Percentiles rank a stretch among this genome's conserved stretches.
Conservation (phyloP, 2,329 filamentous ascomycete species). For the Pleomassaria siparia region DNA sequence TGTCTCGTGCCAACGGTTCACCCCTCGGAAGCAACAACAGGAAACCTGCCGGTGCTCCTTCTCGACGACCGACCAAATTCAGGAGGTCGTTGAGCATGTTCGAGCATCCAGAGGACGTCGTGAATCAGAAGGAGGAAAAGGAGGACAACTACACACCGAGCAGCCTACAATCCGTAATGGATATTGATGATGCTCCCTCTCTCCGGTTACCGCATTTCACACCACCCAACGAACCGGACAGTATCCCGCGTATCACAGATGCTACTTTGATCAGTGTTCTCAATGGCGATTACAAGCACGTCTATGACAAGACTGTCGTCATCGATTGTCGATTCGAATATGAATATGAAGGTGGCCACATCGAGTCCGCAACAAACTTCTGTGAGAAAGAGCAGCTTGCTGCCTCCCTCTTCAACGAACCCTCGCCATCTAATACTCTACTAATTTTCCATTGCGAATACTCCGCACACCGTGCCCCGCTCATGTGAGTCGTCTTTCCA, state of each 20-base stretch:
- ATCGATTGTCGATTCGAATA: constrained; percentile 99
- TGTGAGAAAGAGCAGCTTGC: constrained; percentile 92
- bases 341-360: constrained; percentile 95
- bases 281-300: constrained; percentile 75
- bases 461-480: constrained; percentile 84
- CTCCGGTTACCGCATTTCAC: constrained; percentile 82
- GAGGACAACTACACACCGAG: constrained; percentile 60
- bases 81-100: constrained; percentile 97
- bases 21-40: constrained; percentile 68
- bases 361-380: constrained; percentile 90
- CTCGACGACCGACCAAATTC: constrained; percentile 73
- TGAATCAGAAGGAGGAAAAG: constrained; percentile 68
- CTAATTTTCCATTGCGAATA: constrained; percentile 98
- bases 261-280: constrained; percentile 83
- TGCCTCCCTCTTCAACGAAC: constrained; percentile 71
- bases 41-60: constrained; percentile 63
- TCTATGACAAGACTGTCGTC: constrained; percentile 80
- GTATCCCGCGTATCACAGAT: constrained; percentile 82
- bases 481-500: constrained; percentile 2
- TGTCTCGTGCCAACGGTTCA: constrained; percentile 69
- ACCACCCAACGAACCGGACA: constrained; percentile 77
- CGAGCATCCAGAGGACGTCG: constrained; percentile 83
- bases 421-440: constrained; percentile 64
- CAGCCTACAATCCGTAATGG: constrained; percentile 73
- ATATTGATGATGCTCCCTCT: constrained; percentile 74